phyloP scores from a whole-genome alignment of 73 alveolate species.

The Paramecium biaurelia region DNA sequence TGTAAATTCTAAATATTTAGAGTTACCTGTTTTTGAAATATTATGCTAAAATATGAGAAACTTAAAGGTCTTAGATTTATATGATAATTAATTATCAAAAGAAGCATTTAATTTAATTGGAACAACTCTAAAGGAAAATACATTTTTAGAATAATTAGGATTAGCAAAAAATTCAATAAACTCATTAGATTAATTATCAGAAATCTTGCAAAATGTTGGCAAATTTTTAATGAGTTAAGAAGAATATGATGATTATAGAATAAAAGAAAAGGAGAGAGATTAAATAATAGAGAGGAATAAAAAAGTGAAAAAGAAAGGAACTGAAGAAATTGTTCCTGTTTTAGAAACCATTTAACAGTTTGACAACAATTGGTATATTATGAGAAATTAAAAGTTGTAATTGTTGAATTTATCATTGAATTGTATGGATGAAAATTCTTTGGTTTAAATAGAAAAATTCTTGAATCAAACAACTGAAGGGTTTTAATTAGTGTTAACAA shows the following conservation, averaged over 20 bases:
- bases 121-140: neutral
- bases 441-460: neutral
- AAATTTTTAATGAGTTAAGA: neutral
- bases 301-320: constrained; percentile 43
- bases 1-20: neutral
- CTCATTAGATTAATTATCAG: constrained; percentile 5
- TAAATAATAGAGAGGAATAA: constrained; percentile 27
- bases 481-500: constrained; percentile 27
- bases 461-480: neutral
- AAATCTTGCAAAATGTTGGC: neutral
- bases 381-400: neutral
- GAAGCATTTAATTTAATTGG: neutral
- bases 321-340: constrained; percentile 8
- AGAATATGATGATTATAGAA: constrained; percentile 29
- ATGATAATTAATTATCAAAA: constrained; percentile 15
- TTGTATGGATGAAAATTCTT: neutral
- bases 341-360: neutral
- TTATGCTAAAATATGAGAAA: neutral
- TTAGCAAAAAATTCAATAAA: constrained; percentile 9
- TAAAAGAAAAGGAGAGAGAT: constrained; percentile 43
- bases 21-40: neutral
- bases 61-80: neutral
- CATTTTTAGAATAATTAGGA: neutral
- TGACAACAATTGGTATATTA: neutral
- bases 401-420: neutral